Base-by-base conservation (phyloP, 176 grass and related monocot species). In the Lolium perenne region DNA sequence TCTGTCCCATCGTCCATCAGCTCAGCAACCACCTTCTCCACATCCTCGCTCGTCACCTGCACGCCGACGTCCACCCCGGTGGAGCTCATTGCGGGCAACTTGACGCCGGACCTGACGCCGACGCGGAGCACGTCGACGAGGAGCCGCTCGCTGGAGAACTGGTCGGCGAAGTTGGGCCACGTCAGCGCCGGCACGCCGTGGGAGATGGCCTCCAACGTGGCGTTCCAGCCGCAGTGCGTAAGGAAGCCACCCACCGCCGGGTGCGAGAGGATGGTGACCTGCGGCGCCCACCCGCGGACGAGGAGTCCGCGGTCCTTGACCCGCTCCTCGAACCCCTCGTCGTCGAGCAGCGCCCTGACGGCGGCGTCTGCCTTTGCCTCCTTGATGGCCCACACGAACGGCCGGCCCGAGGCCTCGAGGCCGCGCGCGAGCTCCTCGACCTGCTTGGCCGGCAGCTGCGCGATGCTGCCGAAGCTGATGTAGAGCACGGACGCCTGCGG, bases 151-250 rank as follows among this genome's bases (percentile, higher is more conserved):
- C 72, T 75, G 72, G 43, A 75, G 7, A 75, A 75, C 47, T 75
- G 72, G 3, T 75, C 72, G 47, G 72, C 72, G 23, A 75, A 75
- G 72, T 29, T 75, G 0, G 72, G 72, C 72, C 72, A 75, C 47
- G 72, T 75, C 1, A 75, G 72, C 22, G 72, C 72, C 72, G 47
- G 72, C 22, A 75, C 72, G 22, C 72, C 72, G 47, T 75, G 72
- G 22, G 72, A 75, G 22, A 75, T 75, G 72, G 72, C 47, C 89
- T 95, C 93, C 61, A 91, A 50, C 43, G 88, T 92, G 8, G 93
- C 92, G 86, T 95, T 95, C 93, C 93, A 95, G 7, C 93, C 91
- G 76, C 95, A 93, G 76, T 97, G 95, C 10, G 91, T 97, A 13
- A 97, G 78, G 83, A 97, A 97, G 64, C 95, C 94, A 25, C 84